Evolutionary conservation across 2,329 filamentous ascomycete genomes (phyloP).

Genomic region (Tolypocladium tropicale): DNA sequence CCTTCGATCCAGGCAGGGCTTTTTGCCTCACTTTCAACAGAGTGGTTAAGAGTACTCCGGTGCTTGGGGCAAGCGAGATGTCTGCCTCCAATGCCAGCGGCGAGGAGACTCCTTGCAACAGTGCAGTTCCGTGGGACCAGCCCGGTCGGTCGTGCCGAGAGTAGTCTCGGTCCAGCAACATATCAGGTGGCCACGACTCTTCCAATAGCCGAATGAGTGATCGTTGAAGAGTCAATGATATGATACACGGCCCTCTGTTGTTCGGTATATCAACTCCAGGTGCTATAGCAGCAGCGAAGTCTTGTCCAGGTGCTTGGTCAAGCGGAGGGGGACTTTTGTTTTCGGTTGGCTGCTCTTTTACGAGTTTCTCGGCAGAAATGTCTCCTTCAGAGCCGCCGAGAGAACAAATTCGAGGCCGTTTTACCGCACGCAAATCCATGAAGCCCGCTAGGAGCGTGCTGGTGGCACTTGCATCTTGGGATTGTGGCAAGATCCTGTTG

Average conservation of each 20-base stretch:
- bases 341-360: not conserved
- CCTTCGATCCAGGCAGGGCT: constrained; percentile 43
- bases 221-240: constrained; percentile 39
- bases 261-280: constrained; percentile 10
- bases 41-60: constrained; percentile 60
- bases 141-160: constrained; percentile 20
- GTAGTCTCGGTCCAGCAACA: constrained; percentile 53
- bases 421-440: constrained; percentile 19
- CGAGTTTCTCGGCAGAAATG: not conserved
- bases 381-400: not conserved
- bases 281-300: constrained; percentile 1
- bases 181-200: constrained; percentile 33
- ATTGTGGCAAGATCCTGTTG: constrained; percentile 5
- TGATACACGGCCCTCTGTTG: constrained; percentile 28
- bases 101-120: constrained; percentile 19
- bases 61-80: constrained; percentile 57
- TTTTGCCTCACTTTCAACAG: constrained; percentile 64
- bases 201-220: constrained; percentile 39
- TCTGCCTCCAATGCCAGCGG: constrained; percentile 53
- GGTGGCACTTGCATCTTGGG: constrained; percentile 12
- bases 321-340: not conserved
- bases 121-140: not conserved
- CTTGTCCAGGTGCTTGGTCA: not conserved
- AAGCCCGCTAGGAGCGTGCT: constrained; percentile 18
- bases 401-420: constrained; percentile 9